Base-by-base conservation (phyloP, 371 early-diverging fungal species). In the Actinomortierella ambigua region DNA sequence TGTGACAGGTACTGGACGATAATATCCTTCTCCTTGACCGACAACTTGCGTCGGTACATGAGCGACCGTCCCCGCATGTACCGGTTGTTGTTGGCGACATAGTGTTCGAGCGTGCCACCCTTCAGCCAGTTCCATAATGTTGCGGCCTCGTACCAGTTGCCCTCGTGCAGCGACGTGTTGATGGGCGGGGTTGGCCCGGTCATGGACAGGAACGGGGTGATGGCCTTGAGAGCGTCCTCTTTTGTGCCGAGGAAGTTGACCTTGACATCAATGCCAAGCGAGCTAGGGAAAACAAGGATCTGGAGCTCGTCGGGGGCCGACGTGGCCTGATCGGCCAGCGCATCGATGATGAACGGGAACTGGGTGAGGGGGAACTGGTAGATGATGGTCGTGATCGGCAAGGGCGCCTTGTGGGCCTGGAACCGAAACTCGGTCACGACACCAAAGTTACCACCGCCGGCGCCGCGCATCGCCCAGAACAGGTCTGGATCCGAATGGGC, bases 11-110 rank as follows among this genome's bases (percentile, higher is more conserved):
- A 76, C 39, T 69, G 70, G 34, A 63, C 58, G 18, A 76, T 24
- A 17, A 70, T 51, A 9, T 49, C 62, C 23, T 66, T 66, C 24
- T 66, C 56, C 7, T 63, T 62, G 34, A 40, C 18, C 54, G 66
- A 56, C 34, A 73, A 47, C 23, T 52, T 55, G 1, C 49, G 29
- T 14, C 66, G 63, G 51, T 73, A 73, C 47, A 73, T 51, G 27
- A 73, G 53, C 18, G 73, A 73, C 23, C 65, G 63, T 34, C 73
- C 73, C 48, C 65, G 65, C 6, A 59, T 65, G 29, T 58, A 57
- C 24, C 51, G 65, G 3, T 65, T 59, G 49, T 70, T 59, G 7
- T 64, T 61, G 34, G 67, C 39, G 40, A 46, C 57, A 48, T 63
- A 48, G 43, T 66, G 60, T 17, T 53, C 44, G 9, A 67, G 23